Evolutionary conservation across 768 basidiomycete species (phyloP).

Genomic region (Lyophyllum semitale): DNA sequence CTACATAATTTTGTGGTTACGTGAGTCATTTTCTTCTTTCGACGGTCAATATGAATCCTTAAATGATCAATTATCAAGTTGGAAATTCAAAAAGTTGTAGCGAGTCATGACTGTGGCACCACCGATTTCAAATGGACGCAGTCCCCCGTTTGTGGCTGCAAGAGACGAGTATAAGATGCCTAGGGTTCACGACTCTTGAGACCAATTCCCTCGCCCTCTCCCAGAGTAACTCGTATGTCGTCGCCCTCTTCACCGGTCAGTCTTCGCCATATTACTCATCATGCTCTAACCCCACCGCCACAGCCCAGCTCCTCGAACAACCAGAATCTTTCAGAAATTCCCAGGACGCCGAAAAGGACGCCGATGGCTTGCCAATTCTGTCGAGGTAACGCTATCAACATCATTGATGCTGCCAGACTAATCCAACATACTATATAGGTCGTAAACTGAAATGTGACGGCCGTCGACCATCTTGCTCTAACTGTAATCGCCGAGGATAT

Average conservation of each 20-base stretch:
- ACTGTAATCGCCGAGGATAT: slow-evolving; percentile 61
- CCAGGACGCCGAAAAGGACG: slow-evolving; percentile 43
- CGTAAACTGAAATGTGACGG: slow-evolving; percentile 79
- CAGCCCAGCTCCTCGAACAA: slow-evolving; percentile 4
- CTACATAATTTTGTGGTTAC: slow-evolving; percentile 1
- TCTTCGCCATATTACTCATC: background rate
- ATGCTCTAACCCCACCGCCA: background rate
- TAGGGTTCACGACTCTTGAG: background rate
- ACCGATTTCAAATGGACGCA: background rate
- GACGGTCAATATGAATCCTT: slow-evolving; percentile 14
- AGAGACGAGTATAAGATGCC: slow-evolving; percentile 2
- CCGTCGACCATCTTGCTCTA: slow-evolving; percentile 58
- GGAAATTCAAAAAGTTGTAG: slow-evolving; percentile 15
- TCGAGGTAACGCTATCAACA: slow-evolving; percentile 44
- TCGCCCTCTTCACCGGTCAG: slow-evolving; percentile 13
- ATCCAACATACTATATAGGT: slow-evolving; percentile 36
- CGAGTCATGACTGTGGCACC: slow-evolving; percentile 6
- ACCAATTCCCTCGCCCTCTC: background rate
- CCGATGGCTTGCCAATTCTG: slow-evolving; percentile 80
- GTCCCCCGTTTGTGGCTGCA: slow-evolving; percentile 10
- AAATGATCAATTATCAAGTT: slow-evolving; percentile 1
- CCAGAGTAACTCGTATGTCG: slow-evolving; percentile 9
- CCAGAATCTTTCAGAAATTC: slow-evolving; percentile 8
- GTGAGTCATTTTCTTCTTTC: background rate
- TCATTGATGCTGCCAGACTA: background rate